Evolutionary conservation across 2,329 filamentous ascomycete genomes (phyloP).

Genomic region (Phialophora expanda): DNA sequence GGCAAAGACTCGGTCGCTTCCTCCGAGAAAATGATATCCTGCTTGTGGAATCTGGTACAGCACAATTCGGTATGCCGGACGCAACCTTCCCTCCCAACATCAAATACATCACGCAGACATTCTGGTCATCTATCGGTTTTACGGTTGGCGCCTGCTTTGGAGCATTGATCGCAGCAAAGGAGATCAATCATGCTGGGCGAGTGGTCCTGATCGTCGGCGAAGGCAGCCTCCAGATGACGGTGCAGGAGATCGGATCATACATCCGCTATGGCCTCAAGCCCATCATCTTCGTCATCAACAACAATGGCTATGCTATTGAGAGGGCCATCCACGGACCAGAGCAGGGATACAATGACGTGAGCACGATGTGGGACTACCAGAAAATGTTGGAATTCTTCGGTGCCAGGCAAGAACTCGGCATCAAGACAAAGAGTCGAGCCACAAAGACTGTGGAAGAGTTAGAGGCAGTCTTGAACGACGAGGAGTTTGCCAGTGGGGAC

Average conservation of each 20-base stretch:
- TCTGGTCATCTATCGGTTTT: slow-evolving; percentile 41
- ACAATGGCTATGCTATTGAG: slow-evolving; percentile 42
- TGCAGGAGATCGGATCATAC: slow-evolving; percentile 41
- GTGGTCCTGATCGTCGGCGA: slow-evolving; percentile 41
- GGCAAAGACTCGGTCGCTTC: slow-evolving; percentile 33
- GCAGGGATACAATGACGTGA: slow-evolving; percentile 41
- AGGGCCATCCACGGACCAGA: slow-evolving; percentile 41
- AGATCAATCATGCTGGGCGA: slow-evolving; percentile 36
- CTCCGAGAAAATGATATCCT: slow-evolving; percentile 37
- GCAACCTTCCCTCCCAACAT: slow-evolving; percentile 37
- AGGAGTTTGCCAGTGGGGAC: slow-evolving; percentile 29
- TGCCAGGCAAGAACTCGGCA: slow-evolving; percentile 44
- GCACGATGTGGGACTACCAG: slow-evolving; percentile 40
- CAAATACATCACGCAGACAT: slow-evolving; percentile 38
- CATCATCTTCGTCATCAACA: slow-evolving; percentile 41
- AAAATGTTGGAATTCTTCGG: slow-evolving; percentile 41
- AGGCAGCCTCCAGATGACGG: slow-evolving; percentile 42
- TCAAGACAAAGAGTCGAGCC: slow-evolving; percentile 40
- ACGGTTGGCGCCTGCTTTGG: slow-evolving; percentile 39
- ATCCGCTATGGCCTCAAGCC: slow-evolving; percentile 40
- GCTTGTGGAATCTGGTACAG: slow-evolving; percentile 40
- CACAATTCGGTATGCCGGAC: slow-evolving; percentile 39
- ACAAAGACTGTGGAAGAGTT: slow-evolving; percentile 33
- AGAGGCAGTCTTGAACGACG: slow-evolving; percentile 30
- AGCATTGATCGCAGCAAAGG: slow-evolving; percentile 37